phyloP scores from a whole-genome alignment of 441 rosid species.

The Pelargonium australe region DNA sequence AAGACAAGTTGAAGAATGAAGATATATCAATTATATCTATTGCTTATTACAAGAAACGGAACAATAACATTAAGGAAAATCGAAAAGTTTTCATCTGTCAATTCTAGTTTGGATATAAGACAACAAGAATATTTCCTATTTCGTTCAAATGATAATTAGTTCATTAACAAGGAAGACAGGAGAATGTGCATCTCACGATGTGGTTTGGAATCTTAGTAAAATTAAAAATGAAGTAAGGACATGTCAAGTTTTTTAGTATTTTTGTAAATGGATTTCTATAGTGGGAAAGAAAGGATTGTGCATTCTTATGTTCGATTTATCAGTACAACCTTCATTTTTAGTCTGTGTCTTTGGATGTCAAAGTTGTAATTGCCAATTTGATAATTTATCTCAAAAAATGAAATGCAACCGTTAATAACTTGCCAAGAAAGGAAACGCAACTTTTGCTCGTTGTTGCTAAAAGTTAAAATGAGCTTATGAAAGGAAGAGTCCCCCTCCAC shows the following conservation, averaged over 20 bases:
- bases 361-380: neutral
- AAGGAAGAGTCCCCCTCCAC: neutral
- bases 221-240: neutral
- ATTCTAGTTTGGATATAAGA: neutral
- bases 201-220: conserved; percentile 1
- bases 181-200: neutral
- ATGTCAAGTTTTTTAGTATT: neutral
- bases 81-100: neutral
- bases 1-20: neutral
- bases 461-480: neutral
- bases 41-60: neutral
- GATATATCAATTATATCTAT: neutral
- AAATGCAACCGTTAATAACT: neutral
- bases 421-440: neutral
- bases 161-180: neutral
- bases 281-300: neutral
- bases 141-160: conserved; percentile 2
- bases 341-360: neutral
- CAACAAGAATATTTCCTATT: neutral
- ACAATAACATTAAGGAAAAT: neutral
- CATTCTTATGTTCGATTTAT: neutral
- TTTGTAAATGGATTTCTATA: neutral
- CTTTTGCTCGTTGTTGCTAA: neutral
- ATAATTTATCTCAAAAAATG: too few species aligned
- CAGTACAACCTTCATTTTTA: conserved; percentile 2